Percentiles rank a stretch among this genome's conserved stretches.
These are phyloP conservation scores for Gynochthodes officinalis DNA, from an alignment of 257 asterid genomes.

Conservation along the genomic window DNA sequence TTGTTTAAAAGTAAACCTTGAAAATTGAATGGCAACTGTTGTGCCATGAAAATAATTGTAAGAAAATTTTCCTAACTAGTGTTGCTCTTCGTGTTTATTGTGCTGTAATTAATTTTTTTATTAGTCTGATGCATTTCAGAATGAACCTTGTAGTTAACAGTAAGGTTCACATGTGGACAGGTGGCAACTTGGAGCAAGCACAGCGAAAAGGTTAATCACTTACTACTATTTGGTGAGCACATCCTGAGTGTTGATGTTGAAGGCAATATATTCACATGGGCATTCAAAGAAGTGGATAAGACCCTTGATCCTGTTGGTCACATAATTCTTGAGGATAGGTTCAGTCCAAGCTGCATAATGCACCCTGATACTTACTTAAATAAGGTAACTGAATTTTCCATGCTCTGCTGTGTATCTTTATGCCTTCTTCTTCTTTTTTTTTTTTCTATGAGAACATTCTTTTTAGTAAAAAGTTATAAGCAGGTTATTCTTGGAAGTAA, in stretches of 20 bases:
- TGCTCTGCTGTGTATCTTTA: conserved; percentile 10
- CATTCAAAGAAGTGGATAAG: conserved; percentile 60
- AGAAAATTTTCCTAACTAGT: background rate
- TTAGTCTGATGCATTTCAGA: background rate
- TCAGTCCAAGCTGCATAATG: conserved; percentile 85
- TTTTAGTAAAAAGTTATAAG: conserved; percentile 26
- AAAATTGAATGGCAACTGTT: too few relatives aligned
- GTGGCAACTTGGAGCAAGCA: conserved; percentile 87
- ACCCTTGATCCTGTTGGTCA: conserved; percentile 66
- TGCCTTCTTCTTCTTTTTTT: conserved; percentile 7
- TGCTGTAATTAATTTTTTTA: background rate
- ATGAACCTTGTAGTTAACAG: background rate
- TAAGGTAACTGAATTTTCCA: conserved; percentile 48
- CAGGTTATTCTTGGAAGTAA: conserved; percentile 81
- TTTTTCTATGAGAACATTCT: background rate
- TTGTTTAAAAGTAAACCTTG: too few relatives aligned
- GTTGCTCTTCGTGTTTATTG: background rate
- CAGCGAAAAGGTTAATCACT: conserved; percentile 59
- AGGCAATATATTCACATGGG: conserved; percentile 82
- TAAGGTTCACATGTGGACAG: conserved; percentile 36
- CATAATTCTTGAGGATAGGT: conserved; percentile 53
- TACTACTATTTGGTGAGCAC: conserved; percentile 76
- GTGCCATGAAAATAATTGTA: background rate
- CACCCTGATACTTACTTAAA: conserved; percentile 95
- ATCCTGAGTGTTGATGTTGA: conserved; percentile 70